A percentile compares a stretch with the other conserved stretches of the same genome.
Conservation (phyloP, 202 grass and related monocot species). For the Cymbopogon flexuosus region DNA sequence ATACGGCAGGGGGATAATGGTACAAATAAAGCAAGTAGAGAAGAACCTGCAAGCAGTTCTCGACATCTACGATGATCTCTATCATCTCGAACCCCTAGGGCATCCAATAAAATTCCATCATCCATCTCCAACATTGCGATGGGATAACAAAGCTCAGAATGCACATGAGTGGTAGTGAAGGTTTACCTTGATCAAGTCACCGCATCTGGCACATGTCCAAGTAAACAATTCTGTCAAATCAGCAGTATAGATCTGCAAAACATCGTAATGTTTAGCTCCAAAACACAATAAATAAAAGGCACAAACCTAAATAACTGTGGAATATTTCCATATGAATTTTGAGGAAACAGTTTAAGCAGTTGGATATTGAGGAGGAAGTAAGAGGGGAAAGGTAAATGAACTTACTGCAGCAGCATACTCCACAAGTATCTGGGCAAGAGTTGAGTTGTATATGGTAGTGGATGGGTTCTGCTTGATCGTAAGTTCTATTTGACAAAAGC, state of each 20-base stretch:
- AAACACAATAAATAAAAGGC: neutral
- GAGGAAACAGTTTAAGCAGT: neutral
- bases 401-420: slow-evolving; percentile 92
- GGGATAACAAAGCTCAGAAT: slow-evolving; percentile 14
- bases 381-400: neutral
- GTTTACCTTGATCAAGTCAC: slow-evolving; percentile 55
- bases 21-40: neutral
- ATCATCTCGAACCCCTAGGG: slow-evolving; percentile 79
- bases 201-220: slow-evolving; percentile 81
- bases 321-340: neutral
- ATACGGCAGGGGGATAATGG: neutral
- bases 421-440: slow-evolving; percentile 72
- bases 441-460: slow-evolving; percentile 70
- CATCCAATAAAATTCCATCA: slow-evolving; percentile 33
- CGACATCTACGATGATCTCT: slow-evolving; percentile 75
- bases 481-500: slow-evolving; percentile 46
- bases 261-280: neutral
- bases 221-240: slow-evolving; percentile 88
- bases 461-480: slow-evolving; percentile 36
- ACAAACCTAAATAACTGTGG: neutral
- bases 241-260: slow-evolving; percentile 82
- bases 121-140: neutral
- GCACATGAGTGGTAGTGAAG: neutral
- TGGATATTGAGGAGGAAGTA: neutral
- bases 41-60: slow-evolving; percentile 84